Evolutionary conservation across 2,329 filamentous ascomycete genomes (phyloP).

Genomic region (Fusarium equiseti): DNA sequence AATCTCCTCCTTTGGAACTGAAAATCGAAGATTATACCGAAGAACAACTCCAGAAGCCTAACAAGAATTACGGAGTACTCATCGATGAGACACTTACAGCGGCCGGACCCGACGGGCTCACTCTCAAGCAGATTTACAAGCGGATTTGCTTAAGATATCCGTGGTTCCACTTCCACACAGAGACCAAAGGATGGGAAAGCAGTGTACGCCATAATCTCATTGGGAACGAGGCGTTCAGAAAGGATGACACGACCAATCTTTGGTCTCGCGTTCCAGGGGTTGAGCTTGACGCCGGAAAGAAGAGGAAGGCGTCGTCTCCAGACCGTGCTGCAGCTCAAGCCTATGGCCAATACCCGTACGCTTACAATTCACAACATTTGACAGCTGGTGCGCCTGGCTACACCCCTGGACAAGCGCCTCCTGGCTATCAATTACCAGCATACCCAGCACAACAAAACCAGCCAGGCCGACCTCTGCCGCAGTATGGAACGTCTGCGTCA

Average conservation of each 20-base stretch:
- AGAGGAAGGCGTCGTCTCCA: conserved; percentile 67
- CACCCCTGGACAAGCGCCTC: conserved; percentile 50
- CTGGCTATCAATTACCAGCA: conserved; percentile 52
- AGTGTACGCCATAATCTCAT: conserved; percentile 74
- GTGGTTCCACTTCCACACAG: conserved; percentile 70
- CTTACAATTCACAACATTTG: conserved; percentile 54
- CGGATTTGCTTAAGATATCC: conserved; percentile 69
- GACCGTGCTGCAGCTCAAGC: conserved; percentile 59
- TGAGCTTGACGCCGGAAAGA: conserved; percentile 71
- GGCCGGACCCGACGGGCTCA: conserved; percentile 65
- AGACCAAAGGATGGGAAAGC: conserved; percentile 75
- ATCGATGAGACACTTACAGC: conserved; percentile 71
- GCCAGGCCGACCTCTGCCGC: conserved; percentile 48
- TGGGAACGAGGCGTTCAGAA: conserved; percentile 71
- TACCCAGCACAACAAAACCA: conserved; percentile 51
- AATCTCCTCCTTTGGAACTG: conserved; percentile 70
- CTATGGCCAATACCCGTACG: conserved; percentile 54
- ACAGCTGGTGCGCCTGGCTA: conserved; percentile 51
- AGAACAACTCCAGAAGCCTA: conserved; percentile 70
- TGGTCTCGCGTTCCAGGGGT: conserved; percentile 70
- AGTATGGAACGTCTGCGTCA: conserved; percentile 48
- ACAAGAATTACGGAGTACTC: conserved; percentile 71
- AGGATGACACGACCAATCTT: conserved; percentile 66
- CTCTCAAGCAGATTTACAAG: conserved; percentile 73
- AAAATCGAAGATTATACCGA: conserved; percentile 67